Base-by-base conservation (phyloP, 306 rosid genomes). In the Myrica gale region DNA sequence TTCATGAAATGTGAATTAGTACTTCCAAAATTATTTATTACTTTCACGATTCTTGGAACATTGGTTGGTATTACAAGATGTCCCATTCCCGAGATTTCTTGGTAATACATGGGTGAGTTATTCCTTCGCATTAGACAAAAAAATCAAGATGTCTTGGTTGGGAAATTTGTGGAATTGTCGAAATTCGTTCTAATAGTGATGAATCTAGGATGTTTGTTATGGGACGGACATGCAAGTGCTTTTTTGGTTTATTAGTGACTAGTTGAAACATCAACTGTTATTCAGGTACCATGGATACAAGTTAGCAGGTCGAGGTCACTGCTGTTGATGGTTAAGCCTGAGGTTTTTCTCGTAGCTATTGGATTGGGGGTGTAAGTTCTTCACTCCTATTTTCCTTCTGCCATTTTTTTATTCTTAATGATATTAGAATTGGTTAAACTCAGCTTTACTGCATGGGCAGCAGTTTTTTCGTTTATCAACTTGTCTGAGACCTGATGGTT, bases 231-330 rank as follows among this genome's bases (percentile, higher is more conserved):
- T 60, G 67, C 68, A 61, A 19, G 17, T 72, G 57, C 11, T 43
- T 78, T 42, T 54, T 63, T 39, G 68, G 69, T 50, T 72, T 23
- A 9, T 9, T 32, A 73, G 57, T 74, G 43, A 45, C 74, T 81
- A 53, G 74, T 82, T 68, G 56, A 60, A 81, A 37, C 39, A 63
- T 42, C 65, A 45, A 76, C 75, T 74, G 51, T 71, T 83, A 21
- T 88, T 80, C 81, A 95, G 98, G 97, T 95, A 79, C 98, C 98
- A 61, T 95, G 96, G 97, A 90, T 81, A 75, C 98, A 95, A 87
- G 92, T 95, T 77, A 95, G 98, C 87, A 90, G 74, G 84, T 95
- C 98, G 20, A 89, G 95, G 87, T 76, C 97, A 62, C 83, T 90
- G 60, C 79, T 95, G 69, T 54, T 95, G 83, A 80, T 84, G 91